These are phyloP conservation scores for Coniella vitis DNA, from an alignment of 2,329 filamentous ascomycete species.

Conservation along the genomic window DNA sequence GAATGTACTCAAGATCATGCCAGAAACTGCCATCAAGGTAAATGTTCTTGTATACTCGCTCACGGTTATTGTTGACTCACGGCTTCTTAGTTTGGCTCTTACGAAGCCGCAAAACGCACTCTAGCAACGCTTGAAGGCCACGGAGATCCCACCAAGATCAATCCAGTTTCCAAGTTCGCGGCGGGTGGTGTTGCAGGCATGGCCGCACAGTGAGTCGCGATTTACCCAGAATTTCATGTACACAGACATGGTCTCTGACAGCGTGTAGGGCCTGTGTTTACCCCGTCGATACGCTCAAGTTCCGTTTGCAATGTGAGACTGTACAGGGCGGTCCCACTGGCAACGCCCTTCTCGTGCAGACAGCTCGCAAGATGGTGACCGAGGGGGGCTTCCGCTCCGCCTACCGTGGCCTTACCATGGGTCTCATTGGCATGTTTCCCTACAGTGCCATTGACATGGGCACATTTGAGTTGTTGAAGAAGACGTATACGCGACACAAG, in stretches of 20 bases:
- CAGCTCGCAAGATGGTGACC: conserved; percentile 78
- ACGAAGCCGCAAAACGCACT: conserved; percentile 86
- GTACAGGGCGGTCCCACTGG: conserved; percentile 79
- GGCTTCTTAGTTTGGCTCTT: conserved; percentile 69
- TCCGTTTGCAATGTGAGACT: conserved; percentile 85
- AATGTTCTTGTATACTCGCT: conserved; percentile 3
- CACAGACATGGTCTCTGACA: too few species aligned
- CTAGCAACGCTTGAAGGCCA: conserved; percentile 86
- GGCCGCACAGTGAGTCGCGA: conserved; percentile 68
- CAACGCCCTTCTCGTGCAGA: conserved; percentile 73
- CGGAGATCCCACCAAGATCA: conserved; percentile 70
- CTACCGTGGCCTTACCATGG: conserved; percentile 91
- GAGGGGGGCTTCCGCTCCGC: conserved; percentile 68
- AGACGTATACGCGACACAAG: conserved; percentile 61
- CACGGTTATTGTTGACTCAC: neutral
- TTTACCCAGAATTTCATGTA: too few species aligned
- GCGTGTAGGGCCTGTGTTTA: conserved; percentile 74
- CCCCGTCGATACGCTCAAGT: conserved; percentile 78
- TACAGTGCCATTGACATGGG: conserved; percentile 96
- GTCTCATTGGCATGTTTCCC: conserved; percentile 91
- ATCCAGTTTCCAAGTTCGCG: conserved; percentile 79
- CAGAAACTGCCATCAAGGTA: conserved; percentile 88
- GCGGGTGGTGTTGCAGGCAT: conserved; percentile 89
- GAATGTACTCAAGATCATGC: conserved; percentile 97
- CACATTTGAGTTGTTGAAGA: conserved; percentile 90